A percentile compares a stretch with the other conserved stretches of the same genome.
These are phyloP conservation scores for Psilocybe mexicana DNA, from an alignment of 1,284 basidiomycete genomes.

Conservation along the genomic window DNA sequence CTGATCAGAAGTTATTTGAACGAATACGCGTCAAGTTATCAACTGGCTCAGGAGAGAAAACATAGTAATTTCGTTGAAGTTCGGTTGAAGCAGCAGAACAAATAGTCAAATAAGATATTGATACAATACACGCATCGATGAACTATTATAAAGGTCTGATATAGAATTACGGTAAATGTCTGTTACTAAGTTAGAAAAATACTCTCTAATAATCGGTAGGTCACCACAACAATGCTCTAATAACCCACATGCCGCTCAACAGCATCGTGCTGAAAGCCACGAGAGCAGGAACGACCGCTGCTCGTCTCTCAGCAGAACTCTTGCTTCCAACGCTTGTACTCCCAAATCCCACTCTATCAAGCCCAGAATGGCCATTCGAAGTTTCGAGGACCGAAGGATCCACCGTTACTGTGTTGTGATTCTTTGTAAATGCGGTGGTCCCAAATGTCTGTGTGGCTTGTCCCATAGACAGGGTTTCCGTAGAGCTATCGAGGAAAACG, in stretches of 20 bases:
- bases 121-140: too few relatives aligned
- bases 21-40: constrained; percentile 21
- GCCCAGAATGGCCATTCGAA: constrained; percentile 46
- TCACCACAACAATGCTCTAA: background rate
- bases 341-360: background rate
- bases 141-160: too few relatives aligned
- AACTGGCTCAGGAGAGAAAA: too few relatives aligned
- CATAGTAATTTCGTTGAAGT: too few relatives aligned
- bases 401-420: constrained; percentile 47
- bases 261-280: background rate
- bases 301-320: background rate
- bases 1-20: constrained; percentile 19
- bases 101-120: too few relatives aligned
- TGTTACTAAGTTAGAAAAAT: background rate
- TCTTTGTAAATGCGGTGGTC: constrained; percentile 52
- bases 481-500: constrained; percentile 58
- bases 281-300: background rate
- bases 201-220: background rate
- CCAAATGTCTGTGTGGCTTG: constrained; percentile 51
- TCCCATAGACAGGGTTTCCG: constrained; percentile 37
- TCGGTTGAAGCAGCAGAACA: too few relatives aligned
- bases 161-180: too few relatives aligned
- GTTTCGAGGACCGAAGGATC: constrained; percentile 45
- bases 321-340: constrained; percentile 7
- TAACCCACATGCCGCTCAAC: background rate